phyloP scores from a whole-genome alignment of 148 eudicot genomes.

The Suaeda aralocaspica region DNA sequence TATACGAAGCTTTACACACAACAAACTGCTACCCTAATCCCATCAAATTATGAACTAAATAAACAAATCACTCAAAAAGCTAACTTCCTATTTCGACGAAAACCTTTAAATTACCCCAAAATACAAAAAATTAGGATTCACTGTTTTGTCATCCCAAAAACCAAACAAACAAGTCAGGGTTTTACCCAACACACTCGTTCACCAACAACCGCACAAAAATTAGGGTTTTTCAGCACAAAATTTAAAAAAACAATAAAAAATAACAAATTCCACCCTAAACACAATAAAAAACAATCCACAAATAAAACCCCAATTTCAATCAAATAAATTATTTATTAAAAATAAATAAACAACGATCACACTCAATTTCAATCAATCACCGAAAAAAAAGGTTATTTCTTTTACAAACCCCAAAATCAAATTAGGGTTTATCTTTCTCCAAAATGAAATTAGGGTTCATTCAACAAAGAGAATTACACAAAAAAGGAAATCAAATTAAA shows the following conservation, averaged over 20 bases:
- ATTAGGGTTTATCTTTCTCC: not conserved
- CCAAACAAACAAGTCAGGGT: slow-evolving; percentile 3
- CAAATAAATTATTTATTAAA: too few relatives aligned
- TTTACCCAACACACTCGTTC: not conserved
- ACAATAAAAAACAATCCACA: not conserved
- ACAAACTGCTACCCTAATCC: too few relatives aligned
- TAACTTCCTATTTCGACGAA: not conserved
- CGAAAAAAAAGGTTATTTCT: not conserved
- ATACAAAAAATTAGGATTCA: not conserved
- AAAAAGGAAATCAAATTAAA: too few relatives aligned
- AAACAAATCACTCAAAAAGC: not conserved
- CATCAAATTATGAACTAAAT: not conserved
- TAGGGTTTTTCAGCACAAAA: not conserved
- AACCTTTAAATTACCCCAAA: not conserved
- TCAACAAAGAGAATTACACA: too few relatives aligned
- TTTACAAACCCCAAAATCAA: not conserved
- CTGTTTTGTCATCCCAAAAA: not conserved
- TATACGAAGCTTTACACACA: too few relatives aligned
- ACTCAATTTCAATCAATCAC: not conserved
- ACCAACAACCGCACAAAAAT: not conserved
- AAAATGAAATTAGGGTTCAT: slow-evolving; percentile 14
- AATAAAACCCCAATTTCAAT: not conserved
- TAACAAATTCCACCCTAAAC: not conserved
- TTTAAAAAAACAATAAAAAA: not conserved
- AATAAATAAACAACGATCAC: too few relatives aligned